Conservation (phyloP, 2,329 filamentous ascomycete genomes). For the Pseudocercospora cruenta region DNA sequence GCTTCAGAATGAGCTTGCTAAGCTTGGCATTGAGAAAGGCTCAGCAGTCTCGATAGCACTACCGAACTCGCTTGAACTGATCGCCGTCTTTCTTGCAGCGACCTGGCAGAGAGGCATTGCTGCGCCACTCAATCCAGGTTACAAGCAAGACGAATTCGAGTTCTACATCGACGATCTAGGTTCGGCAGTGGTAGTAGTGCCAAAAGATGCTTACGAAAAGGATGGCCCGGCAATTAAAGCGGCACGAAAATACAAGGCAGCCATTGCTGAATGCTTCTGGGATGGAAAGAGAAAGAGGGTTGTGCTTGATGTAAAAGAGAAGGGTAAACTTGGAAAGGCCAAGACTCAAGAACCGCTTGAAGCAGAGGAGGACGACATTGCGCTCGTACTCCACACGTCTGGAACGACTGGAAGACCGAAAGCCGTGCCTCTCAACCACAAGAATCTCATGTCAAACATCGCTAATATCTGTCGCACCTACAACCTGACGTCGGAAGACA, state of each 20-base stretch:
- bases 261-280: conserved; percentile 83
- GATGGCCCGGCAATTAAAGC: conserved; percentile 73
- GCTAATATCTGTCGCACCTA: conserved; percentile 79
- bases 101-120: conserved; percentile 81
- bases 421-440: conserved; percentile 78
- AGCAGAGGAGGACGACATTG: conserved; percentile 73
- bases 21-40: conserved; percentile 37
- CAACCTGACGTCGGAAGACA: conserved; percentile 68
- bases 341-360: conserved; percentile 51
- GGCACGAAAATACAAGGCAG: conserved; percentile 75
- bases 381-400: conserved; percentile 79
- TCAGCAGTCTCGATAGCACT: conserved; percentile 80
- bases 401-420: conserved; percentile 85
- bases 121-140: conserved; percentile 81
- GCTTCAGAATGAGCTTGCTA: conserved; percentile 11
- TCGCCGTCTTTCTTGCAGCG: conserved; percentile 79
- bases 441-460: conserved; percentile 79
- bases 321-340: conserved; percentile 65
- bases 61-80: conserved; percentile 82
- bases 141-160: conserved; percentile 87
- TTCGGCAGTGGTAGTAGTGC: conserved; percentile 75
- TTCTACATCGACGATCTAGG: conserved; percentile 88
- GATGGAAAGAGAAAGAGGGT: conserved; percentile 65
- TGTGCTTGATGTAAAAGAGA: conserved; percentile 75
- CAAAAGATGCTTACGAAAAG: conserved; percentile 59